Percentiles rank a stretch among this genome's conserved stretches.
These are phyloP conservation scores for Tubosaeta brunneosetosa DNA, from an alignment of 768 basidiomycete genomes.

Conservation along the genomic window DNA sequence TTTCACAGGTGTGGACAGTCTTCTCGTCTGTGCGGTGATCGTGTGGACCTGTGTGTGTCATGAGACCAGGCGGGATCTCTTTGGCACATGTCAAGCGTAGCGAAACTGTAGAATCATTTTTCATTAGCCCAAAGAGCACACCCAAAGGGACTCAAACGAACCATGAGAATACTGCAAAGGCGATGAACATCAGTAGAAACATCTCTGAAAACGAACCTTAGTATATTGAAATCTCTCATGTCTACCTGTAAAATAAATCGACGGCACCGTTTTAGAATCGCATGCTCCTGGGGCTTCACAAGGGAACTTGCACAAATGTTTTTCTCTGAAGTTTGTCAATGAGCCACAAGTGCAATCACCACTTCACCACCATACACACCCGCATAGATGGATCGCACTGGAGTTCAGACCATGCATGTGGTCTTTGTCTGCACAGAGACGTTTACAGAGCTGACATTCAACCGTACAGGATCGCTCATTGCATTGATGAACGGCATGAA, in stretches of 20 bases:
- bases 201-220: slow-evolving; percentile 37
- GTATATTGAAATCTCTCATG: slow-evolving; percentile 63
- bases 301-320: slow-evolving; percentile 40
- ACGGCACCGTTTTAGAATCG: slow-evolving; percentile 54
- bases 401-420: too few species aligned
- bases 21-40: slow-evolving; percentile 41
- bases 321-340: slow-evolving; percentile 35
- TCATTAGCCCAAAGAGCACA: background rate
- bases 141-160: slow-evolving; percentile 12
- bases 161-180: too few species aligned
- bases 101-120: slow-evolving; percentile 30
- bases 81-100: slow-evolving; percentile 49
- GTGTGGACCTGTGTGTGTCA: slow-evolving; percentile 44
- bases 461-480: slow-evolving; percentile 16
- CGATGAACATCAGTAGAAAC: background rate
- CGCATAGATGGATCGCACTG: slow-evolving; percentile 49
- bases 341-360: background rate
- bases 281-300: slow-evolving; percentile 50
- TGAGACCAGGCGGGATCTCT: slow-evolving; percentile 39
- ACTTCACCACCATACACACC: slow-evolving; percentile 32
- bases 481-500: slow-evolving; percentile 47
- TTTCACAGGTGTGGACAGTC: slow-evolving; percentile 53
- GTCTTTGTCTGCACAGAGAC: too few species aligned
- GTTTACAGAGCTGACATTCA: too few species aligned
- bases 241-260: slow-evolving; percentile 54